phyloP scores from a whole-genome alignment of 768 basidiomycete genomes.

The Leccinum subtestaceum region DNA sequence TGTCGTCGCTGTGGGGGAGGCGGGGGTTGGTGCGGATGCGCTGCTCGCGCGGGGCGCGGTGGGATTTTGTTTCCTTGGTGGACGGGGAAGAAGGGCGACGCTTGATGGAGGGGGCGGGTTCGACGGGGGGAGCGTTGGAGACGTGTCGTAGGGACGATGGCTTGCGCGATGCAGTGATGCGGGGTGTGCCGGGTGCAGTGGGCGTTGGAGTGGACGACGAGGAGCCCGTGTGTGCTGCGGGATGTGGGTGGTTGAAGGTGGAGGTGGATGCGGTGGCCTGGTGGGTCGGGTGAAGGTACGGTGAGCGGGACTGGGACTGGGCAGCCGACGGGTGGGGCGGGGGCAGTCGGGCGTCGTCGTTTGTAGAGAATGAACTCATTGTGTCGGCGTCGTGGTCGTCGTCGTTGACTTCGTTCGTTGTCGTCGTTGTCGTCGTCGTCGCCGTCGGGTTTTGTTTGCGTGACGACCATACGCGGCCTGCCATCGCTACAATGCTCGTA shows the following conservation, averaged over 20 bases:
- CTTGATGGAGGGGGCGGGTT: conserved; percentile 25
- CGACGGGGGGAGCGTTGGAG: conserved; percentile 29
- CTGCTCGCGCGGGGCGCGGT: conserved; percentile 23
- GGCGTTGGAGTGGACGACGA: conserved; percentile 17
- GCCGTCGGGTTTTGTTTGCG: conserved; percentile 15
- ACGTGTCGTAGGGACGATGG: conserved; percentile 31
- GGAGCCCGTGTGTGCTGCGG: neutral
- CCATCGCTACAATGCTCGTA: conserved; percentile 16
- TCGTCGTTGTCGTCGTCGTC: conserved; percentile 4
- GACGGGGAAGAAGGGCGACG: conserved; percentile 29
- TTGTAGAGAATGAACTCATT: conserved; percentile 19
- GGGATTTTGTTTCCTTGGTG: conserved; percentile 22
- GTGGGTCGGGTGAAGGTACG: conserved; percentile 37
- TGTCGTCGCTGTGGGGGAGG: conserved; percentile 60
- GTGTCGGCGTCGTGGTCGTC: conserved; percentile 24
- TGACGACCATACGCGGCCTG: conserved; percentile 20
- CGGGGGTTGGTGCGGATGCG: conserved; percentile 51
- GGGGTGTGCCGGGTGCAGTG: conserved; percentile 26
- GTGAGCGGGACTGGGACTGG: conserved; percentile 29
- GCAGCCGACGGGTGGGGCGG: conserved; percentile 3
- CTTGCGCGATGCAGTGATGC: conserved; percentile 26
- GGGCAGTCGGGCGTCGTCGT: conserved; percentile 15
- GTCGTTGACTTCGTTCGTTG: conserved; percentile 11
- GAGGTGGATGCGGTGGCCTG: conserved; percentile 36
- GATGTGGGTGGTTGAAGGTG: conserved; percentile 29